Conservation (phyloP, 768 basidiomycete species). For the Rhizopogon vulgaris region DNA sequence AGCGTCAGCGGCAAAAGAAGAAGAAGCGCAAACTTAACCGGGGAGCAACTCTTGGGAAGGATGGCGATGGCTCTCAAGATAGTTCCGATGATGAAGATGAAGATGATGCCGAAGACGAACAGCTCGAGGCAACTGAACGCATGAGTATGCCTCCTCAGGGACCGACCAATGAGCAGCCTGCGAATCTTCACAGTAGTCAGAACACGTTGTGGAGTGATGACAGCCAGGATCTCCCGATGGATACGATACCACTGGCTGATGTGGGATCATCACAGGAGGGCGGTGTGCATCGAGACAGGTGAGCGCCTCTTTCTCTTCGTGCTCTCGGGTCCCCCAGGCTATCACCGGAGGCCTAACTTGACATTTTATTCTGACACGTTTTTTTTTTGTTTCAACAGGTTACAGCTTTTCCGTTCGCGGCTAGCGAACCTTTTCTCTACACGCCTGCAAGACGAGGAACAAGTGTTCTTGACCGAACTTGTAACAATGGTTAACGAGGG, state of each 20-base stretch:
- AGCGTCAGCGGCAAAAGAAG: constrained; percentile 54
- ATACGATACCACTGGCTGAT: constrained; percentile 32
- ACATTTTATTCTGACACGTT: background rate
- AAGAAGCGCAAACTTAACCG: constrained; percentile 87
- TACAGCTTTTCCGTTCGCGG: constrained; percentile 74
- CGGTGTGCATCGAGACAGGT: constrained; percentile 55
- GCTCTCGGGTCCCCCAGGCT: background rate
- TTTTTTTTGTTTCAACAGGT: constrained; percentile 33
- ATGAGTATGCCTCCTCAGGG: constrained; percentile 42
- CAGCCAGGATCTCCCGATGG: constrained; percentile 62
- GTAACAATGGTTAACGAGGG: constrained; percentile 75
- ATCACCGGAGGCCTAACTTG: background rate
- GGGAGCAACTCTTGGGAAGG: constrained; percentile 44
- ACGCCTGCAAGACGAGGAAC: constrained; percentile 68
- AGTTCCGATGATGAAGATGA: constrained; percentile 39
- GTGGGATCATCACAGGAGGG: constrained; percentile 33
- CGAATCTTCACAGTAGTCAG: constrained; percentile 29
- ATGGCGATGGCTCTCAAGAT: constrained; percentile 37
- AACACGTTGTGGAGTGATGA: constrained; percentile 66
- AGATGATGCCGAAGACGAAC: constrained; percentile 33
- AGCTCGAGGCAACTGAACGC: constrained; percentile 32
- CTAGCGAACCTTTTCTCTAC: constrained; percentile 68
- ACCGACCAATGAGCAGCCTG: constrained; percentile 17
- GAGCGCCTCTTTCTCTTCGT: constrained; percentile 18
- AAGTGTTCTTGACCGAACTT: constrained; percentile 62